Percentiles rank a stretch among this genome's conserved stretches.
Evolutionary conservation across 768 basidiomycete genomes (phyloP).

Genomic region (Aureoboletus auriporus): DNA sequence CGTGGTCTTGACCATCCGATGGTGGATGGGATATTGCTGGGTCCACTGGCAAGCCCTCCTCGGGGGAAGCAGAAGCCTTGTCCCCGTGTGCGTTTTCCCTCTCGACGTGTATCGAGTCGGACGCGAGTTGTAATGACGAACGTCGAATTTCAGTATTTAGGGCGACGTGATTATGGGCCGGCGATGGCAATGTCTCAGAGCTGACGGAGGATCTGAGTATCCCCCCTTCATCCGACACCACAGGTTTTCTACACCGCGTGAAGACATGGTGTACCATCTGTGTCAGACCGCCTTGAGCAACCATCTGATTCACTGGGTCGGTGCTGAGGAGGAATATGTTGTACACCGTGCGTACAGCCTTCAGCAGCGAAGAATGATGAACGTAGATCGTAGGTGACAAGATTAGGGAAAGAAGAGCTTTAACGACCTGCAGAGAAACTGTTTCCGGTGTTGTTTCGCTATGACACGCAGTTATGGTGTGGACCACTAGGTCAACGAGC

Average conservation of each 20-base stretch:
- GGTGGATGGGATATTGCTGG: not conserved
- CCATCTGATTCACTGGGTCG: conserved; percentile 93
- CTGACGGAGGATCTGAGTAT: conserved; percentile 17
- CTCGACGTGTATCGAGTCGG: not conserved
- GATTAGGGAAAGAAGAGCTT: conserved; percentile 85
- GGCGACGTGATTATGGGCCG: conserved; percentile 1
- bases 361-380: conserved; percentile 93
- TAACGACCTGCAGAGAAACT: conserved; percentile 95
- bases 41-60: not conserved
- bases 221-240: conserved; percentile 15
- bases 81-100: not conserved
- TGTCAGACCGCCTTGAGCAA: conserved; percentile 94
- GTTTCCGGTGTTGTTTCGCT: conserved; percentile 83
- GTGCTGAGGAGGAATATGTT: conserved; percentile 92
- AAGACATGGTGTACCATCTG: conserved; percentile 99
- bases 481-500: conserved; percentile 88
- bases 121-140: conserved; percentile 2
- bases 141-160: conserved; percentile 9
- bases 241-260: conserved; percentile 55
- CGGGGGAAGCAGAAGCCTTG: not conserved
- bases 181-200: conserved; percentile 18
- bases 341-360: conserved; percentile 96
- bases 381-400: conserved; percentile 84
- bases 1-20: conserved; percentile 3
- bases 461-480: conserved; percentile 92